These are phyloP conservation scores for Caryopteris hybrid DNA, from an alignment of 305 asterid species.

Conservation along the genomic window DNA sequence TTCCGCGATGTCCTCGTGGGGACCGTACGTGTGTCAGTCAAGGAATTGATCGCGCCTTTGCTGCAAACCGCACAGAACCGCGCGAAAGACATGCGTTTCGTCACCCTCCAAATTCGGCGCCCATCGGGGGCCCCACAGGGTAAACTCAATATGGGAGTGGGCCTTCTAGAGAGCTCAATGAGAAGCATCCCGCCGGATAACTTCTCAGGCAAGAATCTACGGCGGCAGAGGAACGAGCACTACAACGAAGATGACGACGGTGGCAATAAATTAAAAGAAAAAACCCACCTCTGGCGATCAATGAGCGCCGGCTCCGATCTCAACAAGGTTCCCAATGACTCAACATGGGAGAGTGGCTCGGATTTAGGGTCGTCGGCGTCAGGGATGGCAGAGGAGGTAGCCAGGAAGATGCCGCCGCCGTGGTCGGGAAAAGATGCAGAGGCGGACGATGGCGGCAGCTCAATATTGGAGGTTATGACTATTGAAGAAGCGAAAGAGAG, in stretches of 20 bases:
- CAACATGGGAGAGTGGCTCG: no score
- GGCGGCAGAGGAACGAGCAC: not conserved
- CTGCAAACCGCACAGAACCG: not conserved
- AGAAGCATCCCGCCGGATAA: constrained; percentile 33
- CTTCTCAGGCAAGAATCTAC: not conserved
- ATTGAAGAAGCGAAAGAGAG: constrained; percentile 55
- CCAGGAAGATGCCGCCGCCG: constrained; percentile 15
- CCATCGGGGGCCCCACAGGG: constrained; percentile 63
- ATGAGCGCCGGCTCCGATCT: constrained; percentile 25
- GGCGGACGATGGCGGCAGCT: constrained; percentile 39
- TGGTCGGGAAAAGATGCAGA: no score
- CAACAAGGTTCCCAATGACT: no score
- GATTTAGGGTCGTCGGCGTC: constrained; percentile 81
- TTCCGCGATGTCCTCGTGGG: constrained; percentile 60
- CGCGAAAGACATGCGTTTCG: constrained; percentile 38
- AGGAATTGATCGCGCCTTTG: constrained; percentile 30
- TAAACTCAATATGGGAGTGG: constrained; percentile 51
- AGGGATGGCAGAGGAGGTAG: constrained; percentile 59
- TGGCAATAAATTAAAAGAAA: constrained; percentile 13
- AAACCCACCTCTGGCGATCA: constrained; percentile 34
- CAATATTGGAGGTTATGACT: constrained; percentile 58
- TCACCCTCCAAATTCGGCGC: constrained; percentile 60
- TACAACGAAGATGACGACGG: constrained; percentile 12
- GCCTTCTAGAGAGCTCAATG: constrained; percentile 37
- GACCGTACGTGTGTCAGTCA: constrained; percentile 27